Evolutionary conservation across 768 basidiomycete species (phyloP).

Genomic region (Neoboletus magnificus): DNA sequence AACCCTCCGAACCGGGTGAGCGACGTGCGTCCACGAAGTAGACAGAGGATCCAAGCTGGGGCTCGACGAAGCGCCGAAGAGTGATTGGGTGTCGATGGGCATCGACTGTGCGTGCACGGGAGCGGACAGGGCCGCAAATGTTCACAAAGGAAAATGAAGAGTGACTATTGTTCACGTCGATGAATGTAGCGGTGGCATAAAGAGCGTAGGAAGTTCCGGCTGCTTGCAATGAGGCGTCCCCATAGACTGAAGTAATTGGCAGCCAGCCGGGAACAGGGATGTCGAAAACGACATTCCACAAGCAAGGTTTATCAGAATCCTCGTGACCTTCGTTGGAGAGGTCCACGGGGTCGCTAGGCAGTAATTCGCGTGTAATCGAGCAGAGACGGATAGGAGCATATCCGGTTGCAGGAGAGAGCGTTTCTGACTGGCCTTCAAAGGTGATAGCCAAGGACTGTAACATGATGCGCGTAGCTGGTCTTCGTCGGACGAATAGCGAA

Average conservation of each 20-base stretch:
- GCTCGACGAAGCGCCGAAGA: conserved; percentile 52
- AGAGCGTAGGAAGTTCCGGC: conserved; percentile 64
- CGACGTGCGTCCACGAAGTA: conserved; percentile 44
- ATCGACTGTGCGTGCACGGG: conserved; percentile 39
- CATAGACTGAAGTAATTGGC: conserved; percentile 55
- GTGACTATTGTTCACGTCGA: conserved; percentile 41
- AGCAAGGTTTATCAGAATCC: conserved; percentile 49
- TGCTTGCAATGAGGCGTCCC: conserved; percentile 38
- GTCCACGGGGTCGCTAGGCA: conserved; percentile 46
- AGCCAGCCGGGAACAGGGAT: conserved; percentile 90
- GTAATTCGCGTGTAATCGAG: conserved; percentile 59
- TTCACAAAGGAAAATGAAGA: conserved; percentile 46
- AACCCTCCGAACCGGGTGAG: conserved; percentile 10
- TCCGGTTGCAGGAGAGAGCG: conserved; percentile 57
- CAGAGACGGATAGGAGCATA: conserved; percentile 72
- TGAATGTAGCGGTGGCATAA: conserved; percentile 62
- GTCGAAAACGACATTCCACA: conserved; percentile 79
- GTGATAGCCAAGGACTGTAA: conserved; percentile 70
- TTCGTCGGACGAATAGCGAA: conserved; percentile 51
- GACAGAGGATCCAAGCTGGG: conserved; percentile 37
- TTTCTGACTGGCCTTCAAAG: conserved; percentile 86
- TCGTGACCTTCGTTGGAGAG: conserved; percentile 65
- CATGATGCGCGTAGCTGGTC: conserved; percentile 47
- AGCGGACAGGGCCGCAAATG: conserved; percentile 56
- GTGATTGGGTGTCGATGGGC: conserved; percentile 41